Conservation (phyloP, 1,139 yeast species). For the Lodderomyces elongisporus region DNA sequence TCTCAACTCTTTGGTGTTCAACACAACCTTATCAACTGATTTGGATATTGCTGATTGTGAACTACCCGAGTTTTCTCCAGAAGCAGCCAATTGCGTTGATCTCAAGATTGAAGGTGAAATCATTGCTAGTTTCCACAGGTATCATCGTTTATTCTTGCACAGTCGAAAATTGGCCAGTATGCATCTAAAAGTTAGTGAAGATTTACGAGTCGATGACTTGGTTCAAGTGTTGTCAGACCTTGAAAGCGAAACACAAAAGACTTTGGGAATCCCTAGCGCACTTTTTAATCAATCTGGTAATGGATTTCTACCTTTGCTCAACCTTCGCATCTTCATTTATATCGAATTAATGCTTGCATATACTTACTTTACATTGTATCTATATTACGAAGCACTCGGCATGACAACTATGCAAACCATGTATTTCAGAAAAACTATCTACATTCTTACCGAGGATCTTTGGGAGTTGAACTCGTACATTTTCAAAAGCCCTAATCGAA, state of each 20-base stretch:
- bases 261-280: constrained; percentile 7
- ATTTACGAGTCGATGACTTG: constrained; percentile 8
- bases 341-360: constrained; percentile 17
- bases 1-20: constrained; percentile 13
- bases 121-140: constrained; percentile 11
- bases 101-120: constrained; percentile 18
- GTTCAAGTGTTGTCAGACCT: constrained; percentile 10
- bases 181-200: constrained; percentile 5
- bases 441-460: constrained; percentile 18
- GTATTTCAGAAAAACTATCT: constrained; percentile 21
- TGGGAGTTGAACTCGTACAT: constrained; percentile 10
- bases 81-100: constrained; percentile 14
- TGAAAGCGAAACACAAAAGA: constrained; percentile 8
- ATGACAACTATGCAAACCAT: constrained; percentile 16
- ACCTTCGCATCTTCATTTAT: constrained; percentile 6
- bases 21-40: constrained; percentile 10
- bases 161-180: constrained; percentile 8
- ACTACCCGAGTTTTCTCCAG: constrained; percentile 17
- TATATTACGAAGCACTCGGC: constrained; percentile 22
- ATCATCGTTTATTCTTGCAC: constrained; percentile 7
- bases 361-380: constrained; percentile 21
- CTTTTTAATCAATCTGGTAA: constrained; percentile 4
- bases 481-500: constrained; percentile 7
- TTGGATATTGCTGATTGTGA: constrained; percentile 18
- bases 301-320: neutral